phyloP scores from a whole-genome alignment of 2,329 filamentous ascomycete species.

The Sarocladiaceae sp. region DNA sequence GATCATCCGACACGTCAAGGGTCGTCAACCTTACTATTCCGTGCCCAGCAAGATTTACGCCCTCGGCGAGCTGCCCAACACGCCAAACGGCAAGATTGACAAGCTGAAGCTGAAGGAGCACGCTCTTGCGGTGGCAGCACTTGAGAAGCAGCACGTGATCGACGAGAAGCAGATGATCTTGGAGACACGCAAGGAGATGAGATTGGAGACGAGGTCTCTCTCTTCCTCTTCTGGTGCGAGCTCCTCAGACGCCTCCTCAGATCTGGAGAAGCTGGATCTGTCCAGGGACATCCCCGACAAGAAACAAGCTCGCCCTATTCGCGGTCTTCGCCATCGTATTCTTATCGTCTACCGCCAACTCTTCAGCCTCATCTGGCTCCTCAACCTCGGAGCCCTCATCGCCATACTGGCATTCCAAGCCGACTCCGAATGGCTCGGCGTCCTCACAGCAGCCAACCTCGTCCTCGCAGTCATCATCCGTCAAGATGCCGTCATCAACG shows the following conservation, averaged over 20 bases:
- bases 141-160: neutral
- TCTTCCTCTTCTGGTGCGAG: slow-evolving; percentile 25
- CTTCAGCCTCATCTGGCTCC: slow-evolving; percentile 47
- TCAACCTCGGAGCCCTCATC: slow-evolving; percentile 45
- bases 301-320: slow-evolving; percentile 30
- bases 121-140: neutral
- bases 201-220: slow-evolving; percentile 24
- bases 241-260: slow-evolving; percentile 22
- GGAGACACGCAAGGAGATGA: slow-evolving; percentile 16
- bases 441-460: slow-evolving; percentile 44
- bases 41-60: slow-evolving; percentile 42
- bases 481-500: slow-evolving; percentile 50
- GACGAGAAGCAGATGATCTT: slow-evolving; percentile 11
- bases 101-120: slow-evolving; percentile 36
- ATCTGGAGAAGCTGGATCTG: slow-evolving; percentile 26
- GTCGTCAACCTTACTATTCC: slow-evolving; percentile 50
- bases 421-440: slow-evolving; percentile 32
- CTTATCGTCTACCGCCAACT: slow-evolving; percentile 53
- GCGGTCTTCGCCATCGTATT: slow-evolving; percentile 38
- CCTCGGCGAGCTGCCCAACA: slow-evolving; percentile 42
- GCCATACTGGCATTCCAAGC: slow-evolving; percentile 32
- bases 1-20: slow-evolving; percentile 35
- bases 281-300: slow-evolving; percentile 34
- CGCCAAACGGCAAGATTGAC: slow-evolving; percentile 53
- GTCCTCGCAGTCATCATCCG: slow-evolving; percentile 46